These are phyloP conservation scores for Flaveria brownii DNA, from an alignment of 129 eudicot species.

Conservation along the genomic window DNA sequence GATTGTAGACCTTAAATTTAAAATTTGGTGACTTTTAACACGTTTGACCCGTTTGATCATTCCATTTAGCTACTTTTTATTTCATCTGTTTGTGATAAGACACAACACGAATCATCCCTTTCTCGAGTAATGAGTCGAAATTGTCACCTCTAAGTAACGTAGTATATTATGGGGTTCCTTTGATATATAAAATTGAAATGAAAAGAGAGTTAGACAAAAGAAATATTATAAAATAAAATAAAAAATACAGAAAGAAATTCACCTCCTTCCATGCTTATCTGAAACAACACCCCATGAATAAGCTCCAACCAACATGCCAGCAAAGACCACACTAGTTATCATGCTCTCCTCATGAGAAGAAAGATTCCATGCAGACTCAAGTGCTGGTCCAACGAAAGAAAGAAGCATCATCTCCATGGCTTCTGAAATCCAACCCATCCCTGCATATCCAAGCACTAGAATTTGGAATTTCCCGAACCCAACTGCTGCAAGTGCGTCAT, in stretches of 20 bases:
- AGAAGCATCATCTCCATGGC: slow-evolving; percentile 81
- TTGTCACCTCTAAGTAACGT: background rate
- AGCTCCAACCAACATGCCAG: slow-evolving; percentile 63
- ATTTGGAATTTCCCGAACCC: slow-evolving; percentile 64
- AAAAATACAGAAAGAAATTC: background rate
- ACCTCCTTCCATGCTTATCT: slow-evolving; percentile 60
- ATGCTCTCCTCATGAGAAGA: slow-evolving; percentile 54
- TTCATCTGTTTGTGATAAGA: background rate
- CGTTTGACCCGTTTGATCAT: background rate
- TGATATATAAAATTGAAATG: background rate
- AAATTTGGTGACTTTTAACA: background rate
- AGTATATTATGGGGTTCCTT: background rate
- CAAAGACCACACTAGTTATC: slow-evolving; percentile 59
- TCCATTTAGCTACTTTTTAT: background rate
- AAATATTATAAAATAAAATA: slow-evolving; percentile 2
- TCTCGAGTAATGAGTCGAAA: background rate
- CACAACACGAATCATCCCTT: background rate
- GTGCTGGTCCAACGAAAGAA: slow-evolving; percentile 64
- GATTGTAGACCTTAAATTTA: background rate
- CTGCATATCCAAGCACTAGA: slow-evolving; percentile 57
- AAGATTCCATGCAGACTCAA: slow-evolving; percentile 57
- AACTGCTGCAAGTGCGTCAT: slow-evolving; percentile 54
- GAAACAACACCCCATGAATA: slow-evolving; percentile 64
- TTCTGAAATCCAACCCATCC: slow-evolving; percentile 65
- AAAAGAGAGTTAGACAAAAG: background rate